phyloP scores from a whole-genome alignment of 176 grass and related monocot species.

The Eremochloa ophiuroides region DNA sequence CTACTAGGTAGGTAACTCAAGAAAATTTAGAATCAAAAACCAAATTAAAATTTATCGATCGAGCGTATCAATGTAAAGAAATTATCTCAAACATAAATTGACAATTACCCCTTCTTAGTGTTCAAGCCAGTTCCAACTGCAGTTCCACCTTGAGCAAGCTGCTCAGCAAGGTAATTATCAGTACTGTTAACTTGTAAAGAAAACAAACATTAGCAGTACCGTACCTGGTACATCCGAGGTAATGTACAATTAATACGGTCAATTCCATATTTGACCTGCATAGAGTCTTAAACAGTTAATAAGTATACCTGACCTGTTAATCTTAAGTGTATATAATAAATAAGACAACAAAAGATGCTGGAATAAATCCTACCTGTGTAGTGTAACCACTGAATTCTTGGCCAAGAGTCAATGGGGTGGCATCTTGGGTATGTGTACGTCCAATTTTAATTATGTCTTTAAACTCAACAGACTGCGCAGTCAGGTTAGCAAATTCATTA shows the following conservation, averaged over 20 bases:
- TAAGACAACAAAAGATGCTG: slow-evolving; percentile 17
- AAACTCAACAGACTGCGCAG: slow-evolving; percentile 79
- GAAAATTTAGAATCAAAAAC: neutral
- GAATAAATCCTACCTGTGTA: slow-evolving; percentile 65
- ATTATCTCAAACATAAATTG: neutral
- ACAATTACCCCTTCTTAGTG: slow-evolving; percentile 85
- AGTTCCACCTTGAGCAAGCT: slow-evolving; percentile 99
- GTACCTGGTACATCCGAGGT: slow-evolving; percentile 93
- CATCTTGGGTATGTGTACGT: slow-evolving; percentile 96
- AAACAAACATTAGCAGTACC: slow-evolving; percentile 20
- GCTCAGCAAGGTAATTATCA: slow-evolving; percentile 27
- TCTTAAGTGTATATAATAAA: neutral
- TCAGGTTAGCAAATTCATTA: slow-evolving; percentile 13
- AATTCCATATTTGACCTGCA: slow-evolving; percentile 92
- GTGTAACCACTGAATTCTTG: slow-evolving; percentile 97
- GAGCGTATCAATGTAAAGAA: neutral
- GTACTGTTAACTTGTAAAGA: slow-evolving; percentile 15
- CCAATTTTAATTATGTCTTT: slow-evolving; percentile 97
- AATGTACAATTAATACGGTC: slow-evolving; percentile 71
- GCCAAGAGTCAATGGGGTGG: slow-evolving; percentile 93
- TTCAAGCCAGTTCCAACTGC: slow-evolving; percentile 98
- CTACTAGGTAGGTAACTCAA: neutral
- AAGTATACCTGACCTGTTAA: slow-evolving; percentile 17
- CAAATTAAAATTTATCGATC: neutral
- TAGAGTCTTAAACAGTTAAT: slow-evolving; percentile 2